Base-by-base conservation (phyloP, 192 early-diverging fungal species). In the Entomortierella lignicola region DNA sequence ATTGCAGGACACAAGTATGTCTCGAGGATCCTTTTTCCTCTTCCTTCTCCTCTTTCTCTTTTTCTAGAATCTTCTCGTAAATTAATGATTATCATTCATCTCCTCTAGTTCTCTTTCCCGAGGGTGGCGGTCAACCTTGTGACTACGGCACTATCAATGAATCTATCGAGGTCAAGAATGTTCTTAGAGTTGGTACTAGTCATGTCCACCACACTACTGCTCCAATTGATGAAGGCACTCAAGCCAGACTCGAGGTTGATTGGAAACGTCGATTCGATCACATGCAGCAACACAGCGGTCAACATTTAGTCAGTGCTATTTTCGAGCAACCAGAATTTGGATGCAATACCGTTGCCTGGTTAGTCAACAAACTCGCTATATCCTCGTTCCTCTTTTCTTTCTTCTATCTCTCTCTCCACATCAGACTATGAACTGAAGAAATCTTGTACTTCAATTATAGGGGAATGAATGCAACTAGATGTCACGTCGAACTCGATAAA, bases 231-330 rank as follows among this genome's bases (percentile, higher is more conserved):
- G 77, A 82, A 15, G 87, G 87, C 4, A 63, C 80, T 2, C 34
- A 72, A 23, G 91, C 91, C 15, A 57, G 62, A 1, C 72, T 92
- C 8, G 81, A 77, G 23, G 66, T 94, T 4, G 91, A 92, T 59
- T 92, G 91, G 89, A 68, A 69, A 21, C 83, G 91, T 32, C 85
- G 93, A 7, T 87, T 83, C 37, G 92, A 94, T 60, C 89, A 92
- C 55, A 88, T 92, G 84, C 92, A 93, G 69, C 93, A 92, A 71
- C 93, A 94, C 63, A 87, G 84, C 56, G 91, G 91, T 26, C 93
- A 94, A 57, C 93, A 94, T 64, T 72, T 94, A 37, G 68, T 94
- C 13, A 91, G 88, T 66, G 93, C 90, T 1, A 61, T 92, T 27
- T 82, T 92, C 21, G 90, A 89, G 63, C 80, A 86, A 41, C 82